Base-by-base conservation (phyloP, 2,329 filamentous ascomycete genomes). In the Exophiala sideris region DNA sequence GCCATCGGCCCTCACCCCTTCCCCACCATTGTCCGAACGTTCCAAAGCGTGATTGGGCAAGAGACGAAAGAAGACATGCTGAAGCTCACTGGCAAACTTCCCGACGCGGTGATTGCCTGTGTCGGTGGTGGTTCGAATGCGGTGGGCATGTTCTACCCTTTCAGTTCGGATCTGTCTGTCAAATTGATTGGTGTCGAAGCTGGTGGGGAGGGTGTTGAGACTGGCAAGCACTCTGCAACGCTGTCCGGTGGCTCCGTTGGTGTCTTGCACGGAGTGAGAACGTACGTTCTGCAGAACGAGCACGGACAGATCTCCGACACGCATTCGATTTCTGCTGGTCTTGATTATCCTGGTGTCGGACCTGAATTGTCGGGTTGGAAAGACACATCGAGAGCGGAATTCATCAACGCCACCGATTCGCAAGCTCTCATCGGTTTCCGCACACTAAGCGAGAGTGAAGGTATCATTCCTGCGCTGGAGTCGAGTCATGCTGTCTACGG, bases 1-100 rank as follows among this genome's bases (percentile, higher is more conserved):
- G 94, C 94, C 41, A 99, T 99, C 65, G 94, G 94, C 0, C 94
- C 94, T 45, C 94, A 99, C 71, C 94, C 94, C 9, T 97, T 96
- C 85, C 94, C 94, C 1, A 95, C 90, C 48, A 97, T 97, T 59
- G 94, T 97, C 48, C 86, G 94, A 57, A 96, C 92, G 0, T 96
- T 99, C 85, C 94, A 97, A 75, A 94, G 88, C 4, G 88, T 99
- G 59, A 99, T 99, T 63, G 94, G 94, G 51, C 83, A 88, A 64
- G 94, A 99, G 78, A 96, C 94, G 41, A 96, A 94, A 78, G 76
- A 86, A 64, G 92, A 97, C 75, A 91, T 99, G 87, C 77, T 84
- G 58, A 84, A 87, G 68, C 84, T 89, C 71, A 84, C 86, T 45
- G 89, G 90, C 62, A 92, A 94, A 74, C 84, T 99, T 1, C 94